Percentiles rank a stretch among this genome's conserved stretches.
phyloP scores from a whole-genome alignment of 768 basidiomycete genomes.

The Serendipita vermifera region DNA sequence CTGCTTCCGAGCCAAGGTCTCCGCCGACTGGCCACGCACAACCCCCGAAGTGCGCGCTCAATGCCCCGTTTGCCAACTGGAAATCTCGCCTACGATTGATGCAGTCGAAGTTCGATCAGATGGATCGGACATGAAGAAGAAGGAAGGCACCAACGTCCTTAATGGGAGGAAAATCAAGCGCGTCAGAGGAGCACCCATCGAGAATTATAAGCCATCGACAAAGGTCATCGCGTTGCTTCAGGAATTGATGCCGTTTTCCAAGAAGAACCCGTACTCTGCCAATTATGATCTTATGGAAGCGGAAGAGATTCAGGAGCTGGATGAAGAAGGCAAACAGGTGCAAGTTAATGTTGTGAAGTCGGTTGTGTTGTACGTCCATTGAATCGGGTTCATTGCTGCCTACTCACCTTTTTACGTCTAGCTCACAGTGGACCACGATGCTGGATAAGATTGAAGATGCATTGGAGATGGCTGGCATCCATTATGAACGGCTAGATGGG shows the following conservation, averaged over 20 bases:
- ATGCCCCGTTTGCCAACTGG: slow-evolving; percentile 69
- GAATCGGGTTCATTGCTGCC: slow-evolving; percentile 15
- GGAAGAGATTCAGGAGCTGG: slow-evolving; percentile 64
- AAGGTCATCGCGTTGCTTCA: slow-evolving; percentile 74
- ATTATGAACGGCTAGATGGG: slow-evolving; percentile 86
- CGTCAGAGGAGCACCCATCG: slow-evolving; percentile 19
- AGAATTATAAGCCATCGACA: slow-evolving; percentile 64
- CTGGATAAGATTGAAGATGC: slow-evolving; percentile 90
- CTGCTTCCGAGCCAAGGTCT: slow-evolving; percentile 75
- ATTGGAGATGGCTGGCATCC: slow-evolving; percentile 65
- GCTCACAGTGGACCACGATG: slow-evolving; percentile 93
- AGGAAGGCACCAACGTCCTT: slow-evolving; percentile 12
- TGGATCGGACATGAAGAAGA: slow-evolving; percentile 21
- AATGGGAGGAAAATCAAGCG: slow-evolving; percentile 14
- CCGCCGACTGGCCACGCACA: slow-evolving; percentile 67
- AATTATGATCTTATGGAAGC: slow-evolving; percentile 66
- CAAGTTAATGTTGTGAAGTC: slow-evolving; percentile 73
- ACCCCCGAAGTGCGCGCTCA: slow-evolving; percentile 37
- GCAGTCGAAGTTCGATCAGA: slow-evolving; percentile 73
- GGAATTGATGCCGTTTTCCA: slow-evolving; percentile 72
- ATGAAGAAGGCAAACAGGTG: slow-evolving; percentile 53
- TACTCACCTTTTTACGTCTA: slow-evolving; percentile 24
- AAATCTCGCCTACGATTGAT: slow-evolving; percentile 48
- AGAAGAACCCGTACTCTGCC: slow-evolving; percentile 67
- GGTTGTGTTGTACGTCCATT: slow-evolving; percentile 74